These are phyloP conservation scores for Huntiella omanensis DNA, from an alignment of 2,329 filamentous ascomycete species.

Conservation along the genomic window DNA sequence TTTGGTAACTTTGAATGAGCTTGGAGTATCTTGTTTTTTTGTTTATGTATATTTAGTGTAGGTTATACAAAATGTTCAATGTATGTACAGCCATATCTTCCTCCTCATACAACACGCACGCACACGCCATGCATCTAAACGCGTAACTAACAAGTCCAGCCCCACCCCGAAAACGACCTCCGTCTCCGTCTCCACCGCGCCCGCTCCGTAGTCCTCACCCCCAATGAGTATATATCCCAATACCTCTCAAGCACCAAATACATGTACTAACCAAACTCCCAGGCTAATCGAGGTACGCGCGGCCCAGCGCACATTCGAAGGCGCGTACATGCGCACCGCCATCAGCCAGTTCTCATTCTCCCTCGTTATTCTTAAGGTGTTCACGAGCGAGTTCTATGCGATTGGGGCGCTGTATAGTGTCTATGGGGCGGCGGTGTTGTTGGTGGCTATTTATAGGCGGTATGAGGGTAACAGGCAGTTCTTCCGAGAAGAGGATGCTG, in stretches of 20 bases:
- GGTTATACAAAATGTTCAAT: too few relatives aligned
- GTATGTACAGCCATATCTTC: too few relatives aligned
- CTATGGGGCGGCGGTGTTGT: constrained; percentile 69
- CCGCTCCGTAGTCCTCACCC: constrained; percentile 62
- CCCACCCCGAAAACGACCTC: constrained; percentile 53
- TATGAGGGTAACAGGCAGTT: constrained; percentile 91
- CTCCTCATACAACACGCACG: too few relatives aligned
- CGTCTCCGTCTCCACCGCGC: constrained; percentile 69
- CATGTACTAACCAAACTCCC: not conserved
- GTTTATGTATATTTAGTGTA: too few relatives aligned
- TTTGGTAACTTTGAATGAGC: too few relatives aligned
- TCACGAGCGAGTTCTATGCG: constrained; percentile 88
- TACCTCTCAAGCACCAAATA: not conserved
- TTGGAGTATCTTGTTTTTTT: too few relatives aligned
- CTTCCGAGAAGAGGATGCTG: constrained; percentile 35
- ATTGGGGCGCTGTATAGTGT: constrained; percentile 92
- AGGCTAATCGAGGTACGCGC: constrained; percentile 84
- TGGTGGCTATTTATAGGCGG: constrained; percentile 67
- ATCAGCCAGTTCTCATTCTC: constrained; percentile 91
- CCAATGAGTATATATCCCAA: constrained; percentile 40
- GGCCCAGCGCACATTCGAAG: constrained; percentile 90
- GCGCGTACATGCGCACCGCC: constrained; percentile 87
- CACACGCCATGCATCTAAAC: too few relatives aligned
- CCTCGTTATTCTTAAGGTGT: constrained; percentile 87
- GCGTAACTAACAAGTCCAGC: constrained; percentile 20